Evolutionary conservation across 176 grass and related monocot genomes (phyloP), one percentile per base, ranked within the genome.

Genomic region (Rhynchospora tenuis): DNA sequence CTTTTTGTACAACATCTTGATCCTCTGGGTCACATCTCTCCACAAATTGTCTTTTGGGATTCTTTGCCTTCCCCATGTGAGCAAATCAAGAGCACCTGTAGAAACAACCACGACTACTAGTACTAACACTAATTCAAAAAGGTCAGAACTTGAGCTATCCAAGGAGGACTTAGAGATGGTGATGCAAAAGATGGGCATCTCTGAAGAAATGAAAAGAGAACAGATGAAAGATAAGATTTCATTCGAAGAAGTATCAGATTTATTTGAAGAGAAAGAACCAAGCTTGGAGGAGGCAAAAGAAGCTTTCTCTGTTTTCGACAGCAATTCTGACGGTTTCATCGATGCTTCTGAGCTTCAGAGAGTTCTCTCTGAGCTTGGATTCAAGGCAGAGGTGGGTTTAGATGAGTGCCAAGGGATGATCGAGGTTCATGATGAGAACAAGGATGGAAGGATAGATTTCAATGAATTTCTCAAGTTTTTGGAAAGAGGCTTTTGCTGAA

Each of bases 381-480:
- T 97, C 84, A 26, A 24, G 31, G 28, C 62, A 56, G 90, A 70
- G 46, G 81, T 28, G 9, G 44, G 59, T 1, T 75, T 81, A 0
- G 87, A 52, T 4, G 89, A 91, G 20, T 97, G 91, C 81, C 83
- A 85, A 58, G 71, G 78, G 59, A 97, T 97, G 94, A 97, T 97
- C 81, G 81, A 84, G 14, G 85, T 84, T 31, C 87, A 93, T 60
- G 94, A 97, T 81, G 78, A 55, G 29, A 87, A 93, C 83, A 86
- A 81, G 72, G 94, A 97, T 73, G 91, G 94, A 84, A 88, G 89
- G 67, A 87, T 97, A 43, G 89, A 90, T 73, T 93, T 97, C 88
- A 52, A 6, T 26, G 94, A 97, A 81, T 97, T 97, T 76, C 55
- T 93, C 64, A 87, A 77, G 20, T 86, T 93, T 83, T 89, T 93